phyloP scores from a whole-genome alignment of 2,329 filamentous ascomycete genomes.

The Fusarium metavorans region DNA sequence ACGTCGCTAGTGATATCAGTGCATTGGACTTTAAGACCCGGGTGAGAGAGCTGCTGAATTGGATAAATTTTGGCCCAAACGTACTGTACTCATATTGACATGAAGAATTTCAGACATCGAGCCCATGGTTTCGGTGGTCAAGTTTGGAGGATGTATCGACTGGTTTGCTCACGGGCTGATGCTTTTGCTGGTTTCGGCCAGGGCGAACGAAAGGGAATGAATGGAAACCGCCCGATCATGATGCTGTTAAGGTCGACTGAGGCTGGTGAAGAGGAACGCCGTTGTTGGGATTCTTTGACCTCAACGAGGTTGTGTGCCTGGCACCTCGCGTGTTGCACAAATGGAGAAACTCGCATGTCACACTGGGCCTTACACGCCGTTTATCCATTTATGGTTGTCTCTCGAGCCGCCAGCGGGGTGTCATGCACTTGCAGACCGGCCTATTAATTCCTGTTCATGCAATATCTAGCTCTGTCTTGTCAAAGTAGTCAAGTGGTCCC shows the following conservation, averaged over 20 bases:
- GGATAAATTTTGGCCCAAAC: neutral
- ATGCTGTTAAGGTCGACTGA: neutral
- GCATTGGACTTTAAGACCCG: neutral
- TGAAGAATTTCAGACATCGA: neutral
- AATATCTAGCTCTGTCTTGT: neutral
- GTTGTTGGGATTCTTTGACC: neutral
- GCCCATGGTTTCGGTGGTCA: neutral
- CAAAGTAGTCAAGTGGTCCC: neutral
- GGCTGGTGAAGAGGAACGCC: neutral
- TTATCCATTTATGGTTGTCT: neutral
- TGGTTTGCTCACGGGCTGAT: neutral
- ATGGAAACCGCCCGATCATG: neutral
- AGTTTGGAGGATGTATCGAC: neutral
- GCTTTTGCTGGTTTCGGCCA: neutral
- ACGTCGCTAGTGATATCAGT: neutral
- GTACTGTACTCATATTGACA: neutral
- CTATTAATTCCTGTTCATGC: neutral
- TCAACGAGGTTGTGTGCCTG: neutral
- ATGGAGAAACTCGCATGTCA: neutral
- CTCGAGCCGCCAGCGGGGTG: neutral
- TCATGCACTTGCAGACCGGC: neutral
- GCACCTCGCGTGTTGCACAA: neutral
- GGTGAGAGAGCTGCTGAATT: neutral
- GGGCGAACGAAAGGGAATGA: neutral
- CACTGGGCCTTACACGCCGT: neutral